Evolutionary conservation across 1,139 yeast species (phyloP).

Genomic region (Saccharomyces hybrid): DNA sequence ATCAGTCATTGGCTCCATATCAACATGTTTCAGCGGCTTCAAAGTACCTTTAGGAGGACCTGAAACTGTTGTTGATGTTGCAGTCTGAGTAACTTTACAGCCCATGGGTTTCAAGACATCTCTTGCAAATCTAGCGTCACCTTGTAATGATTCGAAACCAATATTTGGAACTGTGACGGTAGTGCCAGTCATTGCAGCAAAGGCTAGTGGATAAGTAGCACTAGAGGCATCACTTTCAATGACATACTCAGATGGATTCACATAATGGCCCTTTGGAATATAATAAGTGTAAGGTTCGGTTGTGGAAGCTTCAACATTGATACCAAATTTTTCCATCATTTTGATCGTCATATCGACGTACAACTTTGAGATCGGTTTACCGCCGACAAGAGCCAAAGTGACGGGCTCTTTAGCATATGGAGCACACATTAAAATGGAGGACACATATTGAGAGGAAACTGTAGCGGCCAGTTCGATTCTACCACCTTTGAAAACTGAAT

Average conservation of each 20-base stretch:
- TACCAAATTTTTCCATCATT: slow-evolving; percentile 89
- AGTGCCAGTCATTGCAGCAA: slow-evolving; percentile 95
- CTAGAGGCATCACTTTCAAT: slow-evolving; percentile 98
- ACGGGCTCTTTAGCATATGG: slow-evolving; percentile 90
- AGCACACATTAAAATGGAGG: slow-evolving; percentile 94
- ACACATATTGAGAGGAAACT: slow-evolving; percentile 93
- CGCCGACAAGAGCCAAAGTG: slow-evolving; percentile 82
- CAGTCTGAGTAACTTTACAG: slow-evolving; percentile 75
- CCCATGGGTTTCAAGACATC: slow-evolving; percentile 96
- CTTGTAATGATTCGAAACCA: slow-evolving; percentile 87
- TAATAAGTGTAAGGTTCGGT: slow-evolving; percentile 78
- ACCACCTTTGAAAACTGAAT: slow-evolving; percentile 77
- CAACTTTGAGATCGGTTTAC: slow-evolving; percentile 91
- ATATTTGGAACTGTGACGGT: slow-evolving; percentile 90
- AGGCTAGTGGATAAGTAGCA: slow-evolving; percentile 94
- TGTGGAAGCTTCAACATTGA: slow-evolving; percentile 61
- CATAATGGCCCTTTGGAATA: slow-evolving; percentile 77
- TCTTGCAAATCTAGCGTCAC: slow-evolving; percentile 93
- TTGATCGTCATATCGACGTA: slow-evolving; percentile 95
- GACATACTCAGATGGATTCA: slow-evolving; percentile 75
- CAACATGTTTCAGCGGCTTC: slow-evolving; percentile 65
- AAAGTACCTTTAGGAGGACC: slow-evolving; percentile 73
- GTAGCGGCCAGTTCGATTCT: slow-evolving; percentile 91
- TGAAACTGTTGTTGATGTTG: slow-evolving; percentile 78
- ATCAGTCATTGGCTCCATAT: slow-evolving; percentile 99